Conservation (phyloP, 2,329 filamentous ascomycete species). For the Exophiala xenobiotica region DNA sequence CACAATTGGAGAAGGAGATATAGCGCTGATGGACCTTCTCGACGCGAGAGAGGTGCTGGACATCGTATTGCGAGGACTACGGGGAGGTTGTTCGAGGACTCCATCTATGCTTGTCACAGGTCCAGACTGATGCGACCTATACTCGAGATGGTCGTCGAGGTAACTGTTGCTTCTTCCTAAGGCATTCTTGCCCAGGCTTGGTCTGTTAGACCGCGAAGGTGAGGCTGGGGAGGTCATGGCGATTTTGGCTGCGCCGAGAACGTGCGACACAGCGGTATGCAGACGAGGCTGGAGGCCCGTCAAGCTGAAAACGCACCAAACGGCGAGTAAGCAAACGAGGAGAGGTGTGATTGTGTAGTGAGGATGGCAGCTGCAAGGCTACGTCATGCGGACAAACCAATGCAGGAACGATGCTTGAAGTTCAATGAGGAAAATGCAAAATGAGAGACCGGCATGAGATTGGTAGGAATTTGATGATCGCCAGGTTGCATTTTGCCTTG, state of each 20-base stretch:
- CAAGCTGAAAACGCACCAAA: neutral
- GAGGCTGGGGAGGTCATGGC: slow-evolving; percentile 20
- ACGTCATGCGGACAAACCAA: slow-evolving; percentile 19
- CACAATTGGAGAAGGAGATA: slow-evolving; percentile 25
- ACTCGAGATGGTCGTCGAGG: slow-evolving; percentile 51
- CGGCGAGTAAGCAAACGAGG: slow-evolving; percentile 1
- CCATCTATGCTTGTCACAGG: slow-evolving; percentile 31
- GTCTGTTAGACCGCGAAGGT: slow-evolving; percentile 37
- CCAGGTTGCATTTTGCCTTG: too few species aligned
- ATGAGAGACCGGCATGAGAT: neutral
- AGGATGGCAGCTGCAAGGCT: slow-evolving; percentile 5
- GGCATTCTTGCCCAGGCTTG: slow-evolving; percentile 43
- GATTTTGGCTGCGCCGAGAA: neutral
- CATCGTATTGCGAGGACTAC: slow-evolving; percentile 17
- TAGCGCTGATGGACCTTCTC: slow-evolving; percentile 29
- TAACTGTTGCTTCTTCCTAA: slow-evolving; percentile 43
- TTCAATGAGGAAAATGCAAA: neutral
- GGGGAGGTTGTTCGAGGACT: slow-evolving; percentile 27
- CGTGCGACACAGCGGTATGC: neutral
- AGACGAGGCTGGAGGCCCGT: neutral
- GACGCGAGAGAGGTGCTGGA: slow-evolving; percentile 26
- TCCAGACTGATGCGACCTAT: slow-evolving; percentile 33
- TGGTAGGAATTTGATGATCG: neutral
- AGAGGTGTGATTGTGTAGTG: neutral
- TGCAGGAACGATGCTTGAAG: slow-evolving; percentile 19